Evolutionary conservation across 768 basidiomycete genomes (phyloP), one percentile per base, ranked within the genome.

Genomic region (Tricholoma terreum): DNA sequence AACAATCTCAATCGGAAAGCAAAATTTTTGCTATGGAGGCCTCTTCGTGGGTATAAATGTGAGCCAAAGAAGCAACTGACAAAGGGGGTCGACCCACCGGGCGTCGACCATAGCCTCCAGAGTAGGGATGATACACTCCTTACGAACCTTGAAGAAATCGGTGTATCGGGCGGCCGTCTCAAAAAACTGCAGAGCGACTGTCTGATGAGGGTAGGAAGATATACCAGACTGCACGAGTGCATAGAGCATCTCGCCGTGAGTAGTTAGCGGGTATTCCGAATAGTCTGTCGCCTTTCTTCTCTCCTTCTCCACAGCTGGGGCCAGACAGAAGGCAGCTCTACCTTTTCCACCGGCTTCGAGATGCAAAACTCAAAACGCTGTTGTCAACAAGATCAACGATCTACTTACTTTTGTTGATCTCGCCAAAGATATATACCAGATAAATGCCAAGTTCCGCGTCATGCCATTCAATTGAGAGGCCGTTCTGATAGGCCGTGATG

Each of bases 71-170:
- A 22, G 33, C 21, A 46, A 33, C 27, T 21, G 19, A 48, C n/a
- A 22, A n/a, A 38, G 17, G 24, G 14, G 9, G 12, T 48, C 52
- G 21, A 73, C 87, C 58, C 68, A 94, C 94, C 92, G 81, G 58
- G 71, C 57, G 65, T 90, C 92, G 24, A 98, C 81, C 81, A 99
- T 91, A 10, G 90, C 90, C 64, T 94, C 89, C 31, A 99, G 75
- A 1, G 92, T 84, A 1, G 92, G 91, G 63, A 92, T 78, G 52
- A 98, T 91, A 63, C 87, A 92, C 56, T 92, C 90, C 64, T 88
- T 91, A 60, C 93, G 86, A 21, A 94, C 86, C 71, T 91, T 94
- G 85, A 98, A 98, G 71, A 99, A 98, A 65, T 98, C 97, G 34
- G 85, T 83, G 68, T 98, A 99, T 49, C 97, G 84, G n/a, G 91